Percentiles rank a stretch among this genome's conserved stretches.
These are phyloP conservation scores for Rickenella mellea DNA, from an alignment of 768 basidiomycete species.

Conservation along the genomic window DNA sequence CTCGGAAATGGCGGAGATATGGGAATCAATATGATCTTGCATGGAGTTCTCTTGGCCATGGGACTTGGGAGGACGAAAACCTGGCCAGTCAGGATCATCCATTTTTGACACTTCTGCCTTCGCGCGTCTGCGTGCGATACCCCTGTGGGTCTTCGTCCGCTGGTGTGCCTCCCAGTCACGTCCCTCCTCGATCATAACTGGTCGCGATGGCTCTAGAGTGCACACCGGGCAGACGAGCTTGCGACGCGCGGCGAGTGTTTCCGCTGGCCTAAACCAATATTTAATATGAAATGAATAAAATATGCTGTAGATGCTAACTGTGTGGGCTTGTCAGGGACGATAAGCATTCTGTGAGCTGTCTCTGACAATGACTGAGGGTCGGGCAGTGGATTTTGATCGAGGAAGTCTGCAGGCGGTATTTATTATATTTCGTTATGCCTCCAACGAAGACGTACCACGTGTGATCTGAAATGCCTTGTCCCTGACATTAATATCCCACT, in stretches of 20 bases:
- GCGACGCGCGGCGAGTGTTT: constrained; percentile 43
- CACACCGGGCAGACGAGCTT: constrained; percentile 56
- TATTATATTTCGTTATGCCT: neutral
- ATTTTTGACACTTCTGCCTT: no score
- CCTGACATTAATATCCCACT: constrained; percentile 51
- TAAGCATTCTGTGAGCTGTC: constrained; percentile 43
- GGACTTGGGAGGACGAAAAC: no score
- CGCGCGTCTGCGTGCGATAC: no score
- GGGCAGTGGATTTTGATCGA: constrained; percentile 37
- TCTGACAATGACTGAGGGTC: constrained; percentile 49
- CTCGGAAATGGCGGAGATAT: no score
- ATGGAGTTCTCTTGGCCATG: no score
- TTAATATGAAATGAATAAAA: constrained; percentile 5
- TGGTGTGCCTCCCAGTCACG: constrained; percentile 47
- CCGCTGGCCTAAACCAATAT: constrained; percentile 38
- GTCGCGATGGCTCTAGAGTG: constrained; percentile 44
- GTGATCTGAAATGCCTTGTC: constrained; percentile 39
- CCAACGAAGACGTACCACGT: constrained; percentile 28
- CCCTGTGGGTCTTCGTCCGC: constrained; percentile 30
- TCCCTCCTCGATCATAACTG: constrained; percentile 54
- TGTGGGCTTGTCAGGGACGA: constrained; percentile 31
- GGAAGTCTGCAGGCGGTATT: constrained; percentile 39
- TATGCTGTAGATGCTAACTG: constrained; percentile 25
- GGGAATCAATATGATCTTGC: no score
- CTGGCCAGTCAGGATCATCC: no score